Evolutionary conservation across 306 rosid genomes (phyloP).

Genomic region (Lathyrus aphaca): DNA sequence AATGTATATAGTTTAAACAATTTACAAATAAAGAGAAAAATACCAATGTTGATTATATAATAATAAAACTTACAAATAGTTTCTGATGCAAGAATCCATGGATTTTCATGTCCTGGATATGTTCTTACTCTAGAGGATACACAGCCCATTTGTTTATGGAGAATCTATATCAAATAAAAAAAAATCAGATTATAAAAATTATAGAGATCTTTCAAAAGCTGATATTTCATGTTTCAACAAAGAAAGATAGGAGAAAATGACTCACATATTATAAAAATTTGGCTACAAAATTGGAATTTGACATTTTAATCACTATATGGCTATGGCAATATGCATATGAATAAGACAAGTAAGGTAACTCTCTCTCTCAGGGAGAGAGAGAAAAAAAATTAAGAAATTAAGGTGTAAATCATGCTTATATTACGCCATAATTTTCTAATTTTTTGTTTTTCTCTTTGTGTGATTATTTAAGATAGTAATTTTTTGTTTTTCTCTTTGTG

Average conservation of each 20-base stretch:
- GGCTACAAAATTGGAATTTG: conserved; percentile 22
- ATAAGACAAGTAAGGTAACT: too few relatives aligned
- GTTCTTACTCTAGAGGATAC: conserved; percentile 53
- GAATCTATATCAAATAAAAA: background rate
- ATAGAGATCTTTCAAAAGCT: background rate
- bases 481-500: too few relatives aligned
- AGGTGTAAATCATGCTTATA: background rate
- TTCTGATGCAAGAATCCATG: conserved; percentile 69
- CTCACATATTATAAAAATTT: conserved; percentile 50
- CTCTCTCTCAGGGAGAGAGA: background rate
- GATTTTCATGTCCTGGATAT: conserved; percentile 57
- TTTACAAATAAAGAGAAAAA: conserved; percentile 8
- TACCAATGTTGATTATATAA: background rate
- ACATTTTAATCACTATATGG: background rate
- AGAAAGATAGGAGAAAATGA: conserved; percentile 18
- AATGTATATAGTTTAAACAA: background rate
- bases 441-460: too few relatives aligned
- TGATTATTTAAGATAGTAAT: too few relatives aligned
- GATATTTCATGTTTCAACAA: background rate
- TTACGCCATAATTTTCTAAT: background rate
- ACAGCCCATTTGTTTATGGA: conserved; percentile 75
- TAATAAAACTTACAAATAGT: conserved; percentile 70
- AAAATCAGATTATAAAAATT: background rate
- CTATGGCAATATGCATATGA: background rate
- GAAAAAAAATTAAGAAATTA: background rate